Evolutionary conservation across 345 rosid species (phyloP).

Genomic region (Lagerstroemia speciosa): DNA sequence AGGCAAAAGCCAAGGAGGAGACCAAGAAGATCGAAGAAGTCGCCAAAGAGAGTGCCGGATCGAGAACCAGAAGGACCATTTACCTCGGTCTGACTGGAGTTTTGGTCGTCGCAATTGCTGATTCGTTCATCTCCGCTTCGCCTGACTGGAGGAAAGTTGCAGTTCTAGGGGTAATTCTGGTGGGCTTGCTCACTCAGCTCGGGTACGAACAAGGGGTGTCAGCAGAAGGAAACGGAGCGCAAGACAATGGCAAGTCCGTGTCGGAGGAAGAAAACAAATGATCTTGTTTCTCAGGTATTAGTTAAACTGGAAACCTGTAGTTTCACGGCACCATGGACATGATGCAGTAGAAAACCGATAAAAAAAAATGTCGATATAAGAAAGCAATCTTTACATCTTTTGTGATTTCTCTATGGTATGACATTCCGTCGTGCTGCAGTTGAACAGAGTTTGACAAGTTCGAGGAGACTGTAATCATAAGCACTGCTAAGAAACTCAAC

Average conservation of each 20-base stretch:
- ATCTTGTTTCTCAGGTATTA: not conserved
- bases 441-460: not conserved
- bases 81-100: constrained; percentile 65
- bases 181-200: constrained; percentile 59
- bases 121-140: constrained; percentile 44
- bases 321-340: not conserved
- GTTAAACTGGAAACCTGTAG: not conserved
- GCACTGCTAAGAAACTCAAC: not conserved
- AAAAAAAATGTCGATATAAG: not conserved
- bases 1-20: constrained; percentile 54
- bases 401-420: not conserved
- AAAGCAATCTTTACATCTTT: not conserved
- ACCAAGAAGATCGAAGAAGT: constrained; percentile 38
- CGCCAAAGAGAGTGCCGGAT: constrained; percentile 42
- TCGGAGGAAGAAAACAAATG: constrained; percentile 33
- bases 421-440: not conserved
- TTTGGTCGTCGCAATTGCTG: constrained; percentile 38
- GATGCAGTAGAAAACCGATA: not conserved
- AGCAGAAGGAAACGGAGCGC: constrained; percentile 36
- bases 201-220: constrained; percentile 58
- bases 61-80: constrained; percentile 48
- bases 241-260: constrained; percentile 21
- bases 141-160: constrained; percentile 83
- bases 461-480: not conserved
- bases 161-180: constrained; percentile 72